Evolutionary conservation across 257 asterid genomes (phyloP), one percentile per base, ranked within the genome.

Genomic region (Ajuga chamaepitys): DNA sequence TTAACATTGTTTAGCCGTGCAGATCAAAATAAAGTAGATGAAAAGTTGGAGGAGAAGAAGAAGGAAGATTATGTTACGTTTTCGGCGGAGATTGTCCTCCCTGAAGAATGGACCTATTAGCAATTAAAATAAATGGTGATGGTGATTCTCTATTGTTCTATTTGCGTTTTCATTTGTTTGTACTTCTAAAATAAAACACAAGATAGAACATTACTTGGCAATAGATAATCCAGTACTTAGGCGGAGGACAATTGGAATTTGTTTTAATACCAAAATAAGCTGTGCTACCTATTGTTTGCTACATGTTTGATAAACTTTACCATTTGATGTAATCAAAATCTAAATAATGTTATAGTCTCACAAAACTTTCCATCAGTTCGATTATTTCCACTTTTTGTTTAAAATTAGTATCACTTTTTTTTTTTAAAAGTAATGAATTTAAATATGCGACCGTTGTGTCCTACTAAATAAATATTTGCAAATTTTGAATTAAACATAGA

Each of bases 61-160:
- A 61, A 67, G 35, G 77, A 51, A 4, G 74, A 63, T 5, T 56
- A 58, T n/a, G 35, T 69, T n/a, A 53, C 73, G 22, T 48, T 61
- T 52, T 80, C 91, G 3, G 85, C 81, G 0, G 88, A 80, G 24
- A 79, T 83, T 12, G 73, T 75, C 62, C 85, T 88, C 9, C 94
- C 94, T 0, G 72, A 85, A 64, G 96, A 88, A 65, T 88, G 94
- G 94, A 82, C 87, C 47, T 85, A 85, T 61, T 82, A 78, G 62
- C 48, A 13, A 10, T 24, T 7, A 13, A 38, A 30, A n/a, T n/a
- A 18, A 64, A 34, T 22, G 57, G 47, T 22, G 48, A 62, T 2
- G 8, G 26, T 25, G 12, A 3, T 45, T 51, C 9, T 44, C 21
- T 14, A 38, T 22, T 59, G 22, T 18, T 28, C 24, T 1, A 11